Percentiles rank a stretch among this genome's conserved stretches.
Evolutionary conservation across 2,329 filamentous ascomycete genomes (phyloP).

Genomic region (Claviceps maximensis): DNA sequence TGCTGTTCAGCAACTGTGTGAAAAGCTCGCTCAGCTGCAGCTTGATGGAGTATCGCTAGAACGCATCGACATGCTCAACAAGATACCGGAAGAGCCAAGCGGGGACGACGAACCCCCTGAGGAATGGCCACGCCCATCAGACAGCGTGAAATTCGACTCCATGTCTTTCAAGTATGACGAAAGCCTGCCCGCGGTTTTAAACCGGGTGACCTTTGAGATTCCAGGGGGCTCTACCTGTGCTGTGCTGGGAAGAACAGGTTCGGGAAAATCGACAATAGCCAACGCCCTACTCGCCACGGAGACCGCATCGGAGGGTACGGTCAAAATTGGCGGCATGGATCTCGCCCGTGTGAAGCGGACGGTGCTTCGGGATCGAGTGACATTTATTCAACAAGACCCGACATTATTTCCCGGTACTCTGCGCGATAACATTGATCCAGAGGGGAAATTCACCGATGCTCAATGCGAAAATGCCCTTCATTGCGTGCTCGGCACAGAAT

Average conservation of each 20-base stretch:
- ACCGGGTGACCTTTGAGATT: constrained; percentile 57
- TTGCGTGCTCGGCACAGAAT: constrained; percentile 42
- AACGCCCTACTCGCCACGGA: constrained; percentile 45
- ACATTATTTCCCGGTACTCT: constrained; percentile 46
- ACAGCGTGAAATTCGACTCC: constrained; percentile 62
- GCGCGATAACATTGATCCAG: constrained; percentile 55
- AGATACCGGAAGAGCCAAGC: constrained; percentile 60
- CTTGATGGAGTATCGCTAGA: constrained; percentile 90
- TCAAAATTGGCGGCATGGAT: constrained; percentile 41
- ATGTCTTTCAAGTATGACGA: constrained; percentile 72
- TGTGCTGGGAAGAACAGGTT: constrained; percentile 72
- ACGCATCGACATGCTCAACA: constrained; percentile 67
- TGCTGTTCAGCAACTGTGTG: constrained; percentile 46
- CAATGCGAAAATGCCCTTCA: constrained; percentile 39
- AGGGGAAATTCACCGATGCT: constrained; percentile 40
- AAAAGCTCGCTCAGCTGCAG: constrained; percentile 70
- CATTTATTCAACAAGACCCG: constrained; percentile 51
- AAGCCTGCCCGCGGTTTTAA: constrained; percentile 59
- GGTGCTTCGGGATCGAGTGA: constrained; percentile 42
- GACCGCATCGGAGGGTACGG: constrained; percentile 33
- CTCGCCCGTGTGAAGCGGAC: constrained; percentile 41
- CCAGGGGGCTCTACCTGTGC: constrained; percentile 49
- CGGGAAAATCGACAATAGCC: constrained; percentile 70
- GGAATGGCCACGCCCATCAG: constrained; percentile 60
- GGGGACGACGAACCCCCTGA: constrained; percentile 58